These are phyloP conservation scores for Malassezia arunalokei DNA, from an alignment of 1,284 basidiomycete species.

Conservation along the genomic window DNA sequence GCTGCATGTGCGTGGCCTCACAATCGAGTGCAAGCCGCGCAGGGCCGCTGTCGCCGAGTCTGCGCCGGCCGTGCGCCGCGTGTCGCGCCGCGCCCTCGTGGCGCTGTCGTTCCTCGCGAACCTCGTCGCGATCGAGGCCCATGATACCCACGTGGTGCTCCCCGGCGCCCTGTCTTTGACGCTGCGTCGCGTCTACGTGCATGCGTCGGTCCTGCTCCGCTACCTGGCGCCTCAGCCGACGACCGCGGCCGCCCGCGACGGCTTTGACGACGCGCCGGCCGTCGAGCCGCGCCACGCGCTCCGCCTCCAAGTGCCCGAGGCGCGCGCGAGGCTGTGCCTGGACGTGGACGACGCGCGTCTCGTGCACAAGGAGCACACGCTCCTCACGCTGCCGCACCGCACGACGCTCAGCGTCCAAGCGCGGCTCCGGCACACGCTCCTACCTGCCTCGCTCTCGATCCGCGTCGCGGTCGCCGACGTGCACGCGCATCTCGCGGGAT, in stretches of 20 bases:
- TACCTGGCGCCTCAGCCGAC: slow-evolving; percentile 15
- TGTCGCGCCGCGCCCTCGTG: not conserved
- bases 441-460: not conserved
- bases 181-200: not conserved
- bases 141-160: slow-evolving; percentile 22
- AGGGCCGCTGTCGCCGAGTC: not conserved
- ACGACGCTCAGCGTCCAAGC: not conserved
- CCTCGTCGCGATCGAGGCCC: slow-evolving; percentile 30
- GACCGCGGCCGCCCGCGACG: slow-evolving; percentile 7
- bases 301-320: not conserved
- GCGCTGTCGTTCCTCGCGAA: not conserved
- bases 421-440: not conserved
- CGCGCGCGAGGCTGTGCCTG: not conserved
- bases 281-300: not conserved
- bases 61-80: not conserved
- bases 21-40: no score
- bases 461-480: not conserved
- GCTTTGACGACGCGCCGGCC: not conserved
- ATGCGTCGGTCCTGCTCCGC: slow-evolving; percentile 7
- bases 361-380: not conserved
- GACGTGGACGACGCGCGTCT: not conserved
- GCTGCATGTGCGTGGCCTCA: not conserved
- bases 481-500: not conserved
- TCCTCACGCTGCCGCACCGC: not conserved
- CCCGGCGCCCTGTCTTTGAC: no score